Percentiles rank a stretch among this genome's conserved stretches.
Evolutionary conservation across 805 yeast species (phyloP).

Genomic region (Cyberlindnera petersonii): DNA sequence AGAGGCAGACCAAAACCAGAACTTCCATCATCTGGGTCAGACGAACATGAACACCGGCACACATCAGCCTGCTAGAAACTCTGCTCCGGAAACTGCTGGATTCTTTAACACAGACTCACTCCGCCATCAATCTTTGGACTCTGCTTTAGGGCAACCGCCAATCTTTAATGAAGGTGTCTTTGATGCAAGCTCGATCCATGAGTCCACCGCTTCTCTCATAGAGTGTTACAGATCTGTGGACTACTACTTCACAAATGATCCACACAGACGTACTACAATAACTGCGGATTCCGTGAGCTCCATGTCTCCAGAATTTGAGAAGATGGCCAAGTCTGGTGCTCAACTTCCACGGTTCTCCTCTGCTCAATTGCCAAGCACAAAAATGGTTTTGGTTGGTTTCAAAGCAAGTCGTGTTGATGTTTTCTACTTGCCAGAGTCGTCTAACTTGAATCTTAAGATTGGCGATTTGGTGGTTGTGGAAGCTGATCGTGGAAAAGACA

Average conservation of each 20-base stretch:
- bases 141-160: background rate
- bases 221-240: slow-evolving; percentile 23
- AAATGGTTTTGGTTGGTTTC: slow-evolving; percentile 64
- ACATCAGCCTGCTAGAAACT: slow-evolving; percentile 4
- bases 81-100: slow-evolving; percentile 9
- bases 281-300: slow-evolving; percentile 12
- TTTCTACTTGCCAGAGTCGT: slow-evolving; percentile 49
- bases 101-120: slow-evolving; percentile 7
- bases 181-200: slow-evolving; percentile 11
- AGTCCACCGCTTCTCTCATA: slow-evolving; percentile 16
- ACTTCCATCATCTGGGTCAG: too few species aligned
- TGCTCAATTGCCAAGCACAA: slow-evolving; percentile 26
- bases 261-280: slow-evolving; percentile 23
- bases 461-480: slow-evolving; percentile 74
- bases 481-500: slow-evolving; percentile 80
- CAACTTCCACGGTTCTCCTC: slow-evolving; percentile 24
- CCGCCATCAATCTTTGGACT: background rate
- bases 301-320: slow-evolving; percentile 11
- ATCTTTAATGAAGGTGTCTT: slow-evolving; percentile 15
- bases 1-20: too few species aligned
- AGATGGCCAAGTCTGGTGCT: slow-evolving; percentile 15
- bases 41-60: slow-evolving; percentile 1
- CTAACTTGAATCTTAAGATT: slow-evolving; percentile 38
- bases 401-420: slow-evolving; percentile 80
- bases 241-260: slow-evolving; percentile 25